Evolutionary conservation across 257 asterid genomes (phyloP), one percentile per base, ranked within the genome.

Genomic region (Nicotiana undulata): DNA sequence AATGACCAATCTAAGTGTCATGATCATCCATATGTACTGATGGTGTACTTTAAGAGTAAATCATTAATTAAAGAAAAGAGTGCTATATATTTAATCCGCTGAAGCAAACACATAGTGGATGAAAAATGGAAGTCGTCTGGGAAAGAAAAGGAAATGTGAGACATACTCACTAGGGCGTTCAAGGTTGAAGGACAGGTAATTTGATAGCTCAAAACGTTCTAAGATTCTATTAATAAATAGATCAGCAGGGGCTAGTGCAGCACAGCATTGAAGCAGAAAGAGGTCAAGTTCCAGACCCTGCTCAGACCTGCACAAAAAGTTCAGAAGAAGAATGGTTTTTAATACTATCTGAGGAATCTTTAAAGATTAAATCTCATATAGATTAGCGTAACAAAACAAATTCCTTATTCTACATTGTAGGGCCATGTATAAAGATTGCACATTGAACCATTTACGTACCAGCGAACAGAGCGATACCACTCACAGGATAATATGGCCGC

Each of bases 211-310:
- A 90, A 94, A 96, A 75, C 99, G 99, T 82, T 90, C 98, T 78
- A 96, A 70, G 81, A 96, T 88, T 86, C 99, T 89, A 86, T 82
- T 90, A 76, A 93, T 87, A 88, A 72, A 96, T 66, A 83, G 91
- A 85, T 96, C 99, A 51, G 99, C 90, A 61, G 99, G 99, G 79
- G 98, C 98, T 82, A 94, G 88, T 49, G 98, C 94, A 85, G 97
- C 99, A 90, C 99, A 96, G 79, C 96, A 94, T 84, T 96, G 99
- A 80, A 96, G 91, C 88, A 96, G 91, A 88, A 96, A 96, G 59
- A 96, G 94, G 89, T 96, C 99, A 83, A 90, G 95, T 90, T 92
- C 99, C 81, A 92, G 93, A 82, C 97, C 92, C 82, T 90, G 98
- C 86, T 91, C 99, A 83, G 93, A 91, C 98, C 99, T 96, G 89